These are phyloP conservation scores for Kwoniella dendrophila DNA, from an alignment of 768 basidiomycete species.

Conservation along the genomic window DNA sequence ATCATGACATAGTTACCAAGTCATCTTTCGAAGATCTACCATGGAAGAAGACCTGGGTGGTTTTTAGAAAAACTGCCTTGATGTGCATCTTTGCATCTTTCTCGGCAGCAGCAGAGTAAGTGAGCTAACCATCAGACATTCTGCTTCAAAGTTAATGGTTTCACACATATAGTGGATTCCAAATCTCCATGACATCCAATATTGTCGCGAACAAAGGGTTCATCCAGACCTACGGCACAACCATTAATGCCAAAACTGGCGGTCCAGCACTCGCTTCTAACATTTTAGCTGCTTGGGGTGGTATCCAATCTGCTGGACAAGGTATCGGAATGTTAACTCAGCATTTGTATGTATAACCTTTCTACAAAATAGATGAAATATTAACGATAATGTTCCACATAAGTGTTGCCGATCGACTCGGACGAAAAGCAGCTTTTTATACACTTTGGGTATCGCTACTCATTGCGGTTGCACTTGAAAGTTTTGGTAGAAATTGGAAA, in stretches of 20 bases:
- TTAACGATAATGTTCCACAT: background rate
- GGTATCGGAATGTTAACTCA: conserved; percentile 28
- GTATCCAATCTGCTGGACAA: conserved; percentile 37
- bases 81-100: conserved; percentile 37
- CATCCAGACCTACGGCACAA: conserved; percentile 39
- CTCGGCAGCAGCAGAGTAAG: conserved; percentile 37
- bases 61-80: conserved; percentile 36
- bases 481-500: conserved; percentile 5
- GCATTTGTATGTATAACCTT: conserved; percentile 19
- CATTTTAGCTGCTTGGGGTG: conserved; percentile 35
- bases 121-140: conserved; percentile 9
- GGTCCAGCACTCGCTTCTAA: conserved; percentile 21
- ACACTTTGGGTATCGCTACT: conserved; percentile 30
- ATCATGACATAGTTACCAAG: conserved; percentile 38
- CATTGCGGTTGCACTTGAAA: conserved; percentile 10
- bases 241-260: conserved; percentile 10
- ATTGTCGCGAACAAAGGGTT: conserved; percentile 48
- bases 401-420: conserved; percentile 41
- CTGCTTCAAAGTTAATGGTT: background rate
- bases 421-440: conserved; percentile 42
- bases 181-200: conserved; percentile 40
- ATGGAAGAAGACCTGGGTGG: conserved; percentile 26
- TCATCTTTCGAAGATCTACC: conserved; percentile 43
- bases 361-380: background rate
- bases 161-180: conserved; percentile 12